Percentiles rank a stretch among this genome's conserved stretches.
Evolutionary conservation across 139 green algal species (phyloP).

Genomic region (Micractinium conductrix): DNA sequence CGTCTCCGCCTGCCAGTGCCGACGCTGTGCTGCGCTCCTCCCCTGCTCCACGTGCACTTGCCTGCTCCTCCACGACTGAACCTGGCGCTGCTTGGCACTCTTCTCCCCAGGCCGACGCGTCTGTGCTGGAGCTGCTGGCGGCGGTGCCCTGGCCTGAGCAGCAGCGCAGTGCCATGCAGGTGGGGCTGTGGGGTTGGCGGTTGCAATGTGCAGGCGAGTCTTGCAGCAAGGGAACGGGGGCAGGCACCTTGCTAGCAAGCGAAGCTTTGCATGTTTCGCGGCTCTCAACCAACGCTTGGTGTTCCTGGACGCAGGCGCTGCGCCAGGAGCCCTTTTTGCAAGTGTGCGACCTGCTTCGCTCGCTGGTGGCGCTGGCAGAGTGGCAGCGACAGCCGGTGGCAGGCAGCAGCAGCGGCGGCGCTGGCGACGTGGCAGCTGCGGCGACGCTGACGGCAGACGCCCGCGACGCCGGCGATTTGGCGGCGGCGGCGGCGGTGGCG

Average conservation of each 20-base stretch:
- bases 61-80: background rate
- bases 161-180: background rate
- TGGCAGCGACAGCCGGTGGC: background rate
- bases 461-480: too few relatives aligned
- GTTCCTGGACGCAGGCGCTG: too few relatives aligned
- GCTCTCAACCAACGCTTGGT: too few relatives aligned
- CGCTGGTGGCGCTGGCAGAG: background rate
- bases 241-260: too few relatives aligned
- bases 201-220: too few relatives aligned
- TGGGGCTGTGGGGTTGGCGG: too few relatives aligned
- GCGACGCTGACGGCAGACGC: too few relatives aligned
- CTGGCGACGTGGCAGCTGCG: background rate
- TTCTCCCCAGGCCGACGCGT: background rate
- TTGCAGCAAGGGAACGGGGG: too few relatives aligned
- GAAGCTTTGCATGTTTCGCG: too few relatives aligned
- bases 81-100: too few relatives aligned
- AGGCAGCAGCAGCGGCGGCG: background rate
- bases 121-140: background rate
- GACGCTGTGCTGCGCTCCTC: background rate
- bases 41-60: background rate
- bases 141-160: conserved; percentile 4
- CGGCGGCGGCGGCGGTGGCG: too few relatives aligned
- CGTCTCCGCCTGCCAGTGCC: background rate
- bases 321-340: background rate
- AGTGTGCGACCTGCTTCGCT: background rate